A percentile compares a stretch with the other conserved stretches of the same genome.
Evolutionary conservation across 257 asterid species (phyloP).

Genomic region (Hygrophila difformis): DNA sequence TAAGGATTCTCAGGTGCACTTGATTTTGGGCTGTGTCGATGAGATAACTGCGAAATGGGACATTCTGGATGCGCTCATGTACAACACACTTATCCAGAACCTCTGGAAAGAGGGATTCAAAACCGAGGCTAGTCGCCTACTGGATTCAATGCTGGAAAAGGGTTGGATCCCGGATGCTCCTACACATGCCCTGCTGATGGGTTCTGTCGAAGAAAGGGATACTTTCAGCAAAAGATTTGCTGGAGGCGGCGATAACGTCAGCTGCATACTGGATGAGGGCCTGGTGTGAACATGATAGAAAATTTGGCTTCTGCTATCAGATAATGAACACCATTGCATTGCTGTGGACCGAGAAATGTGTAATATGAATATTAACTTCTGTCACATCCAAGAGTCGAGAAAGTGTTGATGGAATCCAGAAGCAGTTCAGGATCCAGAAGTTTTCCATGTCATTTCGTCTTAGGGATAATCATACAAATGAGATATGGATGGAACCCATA

Average conservation of each 20-base stretch:
- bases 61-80: conserved; percentile 35
- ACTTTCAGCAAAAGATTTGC: conserved; percentile 1
- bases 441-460: too few species aligned
- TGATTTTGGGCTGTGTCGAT: conserved; percentile 34
- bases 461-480: too few species aligned
- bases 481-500: too few species aligned
- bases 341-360: too few species aligned
- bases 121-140: conserved; percentile 36
- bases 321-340: too few species aligned
- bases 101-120: conserved; percentile 69
- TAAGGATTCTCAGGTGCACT: conserved; percentile 35
- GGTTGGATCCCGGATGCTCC: conserved; percentile 70
- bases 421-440: too few species aligned
- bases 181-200: conserved; percentile 58
- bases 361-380: too few species aligned
- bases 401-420: too few species aligned
- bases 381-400: too few species aligned
- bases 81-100: conserved; percentile 42
- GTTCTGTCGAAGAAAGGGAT: conserved; percentile 28
- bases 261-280: conserved; percentile 64
- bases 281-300: conserved; percentile 23
- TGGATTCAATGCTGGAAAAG: conserved; percentile 68
- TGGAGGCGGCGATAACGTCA: conserved; percentile 35
- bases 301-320: too few species aligned
- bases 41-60: conserved; percentile 24